Evolutionary conservation across 108 stramenopile genomes (phyloP).

Genomic region (Discostella pseudostelligera): DNA sequence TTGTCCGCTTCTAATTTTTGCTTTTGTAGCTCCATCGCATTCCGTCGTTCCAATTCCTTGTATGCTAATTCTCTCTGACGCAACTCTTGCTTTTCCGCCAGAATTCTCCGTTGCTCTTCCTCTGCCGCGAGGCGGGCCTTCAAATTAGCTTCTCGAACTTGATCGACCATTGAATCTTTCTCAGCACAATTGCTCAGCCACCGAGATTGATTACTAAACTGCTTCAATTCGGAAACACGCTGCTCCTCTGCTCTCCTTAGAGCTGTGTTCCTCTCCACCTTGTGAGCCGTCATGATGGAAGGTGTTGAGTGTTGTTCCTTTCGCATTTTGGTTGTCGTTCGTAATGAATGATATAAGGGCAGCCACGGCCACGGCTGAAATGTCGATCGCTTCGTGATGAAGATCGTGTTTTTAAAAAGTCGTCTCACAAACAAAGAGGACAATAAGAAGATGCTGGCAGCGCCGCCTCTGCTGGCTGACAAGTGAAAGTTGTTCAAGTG

Average conservation of each 20-base stretch:
- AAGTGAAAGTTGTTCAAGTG: too few relatives aligned
- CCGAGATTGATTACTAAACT: slow-evolving; percentile 43
- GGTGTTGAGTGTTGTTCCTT: not conserved
- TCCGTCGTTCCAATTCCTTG: slow-evolving; percentile 46
- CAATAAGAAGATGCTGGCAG: too few relatives aligned
- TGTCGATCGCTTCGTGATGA: too few relatives aligned
- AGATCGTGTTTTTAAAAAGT: too few relatives aligned
- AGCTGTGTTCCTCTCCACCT: slow-evolving; percentile 45
- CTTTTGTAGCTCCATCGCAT: slow-evolving; percentile 42
- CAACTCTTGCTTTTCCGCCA: slow-evolving; percentile 38
- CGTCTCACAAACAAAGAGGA: too few relatives aligned
- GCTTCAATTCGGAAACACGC: slow-evolving; percentile 45
- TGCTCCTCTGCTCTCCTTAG: slow-evolving; percentile 42
- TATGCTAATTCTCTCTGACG: slow-evolving; percentile 42
- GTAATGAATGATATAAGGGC: too few relatives aligned
- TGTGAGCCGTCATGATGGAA: slow-evolving; percentile 49
- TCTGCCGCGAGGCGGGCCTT: slow-evolving; percentile 49
- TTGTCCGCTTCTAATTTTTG: slow-evolving; percentile 53
- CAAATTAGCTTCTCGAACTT: slow-evolving; percentile 36
- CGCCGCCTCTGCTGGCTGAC: too few relatives aligned
- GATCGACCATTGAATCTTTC: slow-evolving; percentile 49
- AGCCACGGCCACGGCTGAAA: too few relatives aligned
- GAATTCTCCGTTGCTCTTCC: slow-evolving; percentile 36
- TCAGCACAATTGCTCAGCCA: slow-evolving; percentile 53
- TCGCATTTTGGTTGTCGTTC: too few relatives aligned